Evolutionary conservation across 1,284 basidiomycete genomes (phyloP).

Genomic region (Cutaneotrichosporon mucoides): DNA sequence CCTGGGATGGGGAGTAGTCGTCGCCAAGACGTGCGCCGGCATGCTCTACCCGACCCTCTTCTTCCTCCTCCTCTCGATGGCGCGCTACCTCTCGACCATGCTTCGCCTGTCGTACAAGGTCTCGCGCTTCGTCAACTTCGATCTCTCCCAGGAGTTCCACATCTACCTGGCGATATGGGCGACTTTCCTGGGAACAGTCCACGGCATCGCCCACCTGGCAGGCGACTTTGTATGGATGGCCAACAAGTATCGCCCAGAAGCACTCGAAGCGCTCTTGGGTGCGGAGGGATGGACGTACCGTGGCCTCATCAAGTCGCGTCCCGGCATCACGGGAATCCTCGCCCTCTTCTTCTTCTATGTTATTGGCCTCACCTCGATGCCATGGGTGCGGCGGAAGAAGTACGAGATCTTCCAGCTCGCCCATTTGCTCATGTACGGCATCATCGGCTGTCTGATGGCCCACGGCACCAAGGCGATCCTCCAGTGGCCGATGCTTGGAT

Average conservation of each 20-base stretch:
- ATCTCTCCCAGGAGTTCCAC: conserved; percentile 31
- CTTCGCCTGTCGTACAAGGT: conserved; percentile 25
- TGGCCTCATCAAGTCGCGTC: conserved; percentile 17
- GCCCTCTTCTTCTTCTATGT: conserved; percentile 27
- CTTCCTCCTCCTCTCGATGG: conserved; percentile 31
- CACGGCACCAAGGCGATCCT: conserved; percentile 27
- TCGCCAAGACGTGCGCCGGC: conserved; percentile 32
- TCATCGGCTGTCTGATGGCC: conserved; percentile 29
- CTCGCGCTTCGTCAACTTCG: conserved; percentile 30
- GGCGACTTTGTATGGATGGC: conserved; percentile 29
- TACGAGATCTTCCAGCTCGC: conserved; percentile 33
- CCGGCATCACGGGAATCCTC: conserved; percentile 25
- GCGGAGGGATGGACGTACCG: conserved; percentile 16
- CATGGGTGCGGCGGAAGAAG: conserved; percentile 21
- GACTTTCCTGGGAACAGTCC: conserved; percentile 23
- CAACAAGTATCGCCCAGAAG: conserved; percentile 14
- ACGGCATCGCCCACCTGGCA: conserved; percentile 28
- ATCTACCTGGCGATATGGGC: conserved; percentile 27
- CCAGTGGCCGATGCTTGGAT: conserved; percentile 34
- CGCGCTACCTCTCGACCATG: conserved; percentile 27
- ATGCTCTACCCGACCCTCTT: conserved; percentile 30
- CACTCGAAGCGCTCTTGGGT: conserved; percentile 17
- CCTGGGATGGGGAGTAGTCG: conserved; percentile 33
- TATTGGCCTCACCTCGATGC: conserved; percentile 20
- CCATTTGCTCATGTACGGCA: conserved; percentile 34